phyloP scores from a whole-genome alignment of 1,284 basidiomycete species.

The Sanguinoderma infundibulare region DNA sequence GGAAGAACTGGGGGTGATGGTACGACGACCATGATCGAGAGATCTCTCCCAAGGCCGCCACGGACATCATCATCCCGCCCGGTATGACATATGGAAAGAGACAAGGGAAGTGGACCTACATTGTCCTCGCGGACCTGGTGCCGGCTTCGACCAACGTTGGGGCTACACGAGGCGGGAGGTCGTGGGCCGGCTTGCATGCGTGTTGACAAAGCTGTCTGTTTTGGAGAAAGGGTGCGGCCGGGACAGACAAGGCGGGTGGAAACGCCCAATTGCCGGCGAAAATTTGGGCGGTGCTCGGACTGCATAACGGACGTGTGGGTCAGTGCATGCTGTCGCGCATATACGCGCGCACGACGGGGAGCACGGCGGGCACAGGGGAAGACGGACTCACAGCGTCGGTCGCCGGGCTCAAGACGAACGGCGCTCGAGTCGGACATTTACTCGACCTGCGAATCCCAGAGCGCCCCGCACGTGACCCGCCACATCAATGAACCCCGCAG shows the following conservation, averaged over 20 bases:
- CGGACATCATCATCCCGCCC: slow-evolving; percentile 16
- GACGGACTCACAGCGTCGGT: slow-evolving; percentile 2
- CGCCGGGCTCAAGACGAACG: slow-evolving; percentile 1
- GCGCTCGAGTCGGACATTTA: slow-evolving; percentile 18
- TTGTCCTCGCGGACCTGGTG: neutral
- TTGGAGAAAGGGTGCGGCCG: neutral
- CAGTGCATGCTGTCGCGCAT: slow-evolving; percentile 1
- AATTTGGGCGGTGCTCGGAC: neutral
- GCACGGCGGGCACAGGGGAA: neutral
- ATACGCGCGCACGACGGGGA: neutral
- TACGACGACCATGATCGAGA: slow-evolving; percentile 20
- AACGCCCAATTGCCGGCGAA: neutral
- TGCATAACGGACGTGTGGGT: neutral
- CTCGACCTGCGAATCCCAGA: slow-evolving; percentile 31
- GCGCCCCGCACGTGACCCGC: slow-evolving; percentile 25
- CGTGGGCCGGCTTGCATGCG: neutral
- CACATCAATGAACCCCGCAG: neutral
- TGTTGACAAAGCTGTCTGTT: neutral
- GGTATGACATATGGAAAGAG: slow-evolving; percentile 10
- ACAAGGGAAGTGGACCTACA: slow-evolving; percentile 12
- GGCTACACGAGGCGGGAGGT: neutral
- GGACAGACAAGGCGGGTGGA: neutral
- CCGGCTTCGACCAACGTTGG: neutral
- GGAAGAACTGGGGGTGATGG: slow-evolving; percentile 7
- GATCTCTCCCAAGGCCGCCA: slow-evolving; percentile 23